Base-by-base conservation (phyloP, 495 filamentous ascomycete species). In the Xylaria flabelliformis region DNA sequence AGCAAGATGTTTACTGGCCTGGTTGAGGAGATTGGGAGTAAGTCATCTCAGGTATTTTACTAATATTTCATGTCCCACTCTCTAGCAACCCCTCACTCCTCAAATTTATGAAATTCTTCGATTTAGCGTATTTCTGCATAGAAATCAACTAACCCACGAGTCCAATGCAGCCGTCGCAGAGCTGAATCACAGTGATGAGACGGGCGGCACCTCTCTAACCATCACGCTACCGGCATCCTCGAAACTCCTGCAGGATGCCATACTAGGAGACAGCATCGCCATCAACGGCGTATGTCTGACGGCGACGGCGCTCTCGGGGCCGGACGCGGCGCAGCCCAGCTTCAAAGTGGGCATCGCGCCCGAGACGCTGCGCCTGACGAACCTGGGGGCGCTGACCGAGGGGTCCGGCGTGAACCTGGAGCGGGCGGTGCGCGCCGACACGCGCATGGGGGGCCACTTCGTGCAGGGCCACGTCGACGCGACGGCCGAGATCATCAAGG, bases 291-390 rank as follows among this genome's bases (percentile, higher is more conserved):
- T 80, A 74, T 86, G 96, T 83, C 90, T 99, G n/a, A 99, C 96
- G 50, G 91, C 97, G 41, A 97, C 94, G 24, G 84, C 88, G 73
- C 94, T 97, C 84, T 84, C 86, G 74, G 83, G 84, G 50, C 64
- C 79, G 34, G 68, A 64, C 6, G 73, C 51, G 24, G 51, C 67
- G 1, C 63, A 64, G 59, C 66, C 62, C 50, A 84, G 83, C 70
- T 99, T 99, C 91, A 97, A 92, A 72, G 94, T 98, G 74, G 95
- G 96, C 80, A 90, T 97, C 74, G 94, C 96, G 3, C 96, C 97
- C 74, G 96, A 99, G 82, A 98, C 97, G 10, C 92, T 99, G 34
- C 95, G 96, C 21, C 91, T 96, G 51, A 99, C 97, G 44, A 97
- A 97, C 82, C 92, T 99, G 15, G 94, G 94, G 64, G 85, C 85